Base-by-base conservation (phyloP, 148 eudicot genomes). In the Fagopyrum homotropicum region DNA sequence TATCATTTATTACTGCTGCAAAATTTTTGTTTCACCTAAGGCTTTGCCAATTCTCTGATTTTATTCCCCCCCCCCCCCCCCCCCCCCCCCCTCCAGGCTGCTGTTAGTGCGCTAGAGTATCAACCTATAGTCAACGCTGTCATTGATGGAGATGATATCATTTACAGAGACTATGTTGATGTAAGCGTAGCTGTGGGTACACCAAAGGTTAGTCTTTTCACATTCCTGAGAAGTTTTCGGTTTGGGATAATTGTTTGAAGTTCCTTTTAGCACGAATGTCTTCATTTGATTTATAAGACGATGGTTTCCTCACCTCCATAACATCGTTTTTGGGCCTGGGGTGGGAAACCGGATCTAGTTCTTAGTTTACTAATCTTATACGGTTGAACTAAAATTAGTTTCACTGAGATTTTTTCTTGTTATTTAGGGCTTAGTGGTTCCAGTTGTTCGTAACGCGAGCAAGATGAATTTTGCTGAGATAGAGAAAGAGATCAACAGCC, bases 131-230 rank as follows among this genome's bases (percentile, higher is more conserved):
- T 93, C 55, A 93, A 93, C 76, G 97, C 93, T 61, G 97, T 91
- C 73, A 93, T 93, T 76, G 98, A 93, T 80, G 98, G 98, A 47
- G 97, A 91, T 86, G 98, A 93, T 57, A 93, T 93, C 69, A 94
- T 94, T 40, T 94, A 94, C 74, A 82, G 93, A 82, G 97, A 94
- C 73, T 90, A 91, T 57, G 79, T 91, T 70, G 98, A 94, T 77
- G 88, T 94, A 74, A 91, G 98, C 77, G 90, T 94, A 49, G 98
- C 97, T 77, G 98, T 93, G 74, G 98, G 98, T 47, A 93, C 98
- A 45, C 88, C 95, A 55, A 93, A 93, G 98, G 98, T 88, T 51
- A 59, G 87, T 77, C 16, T 35, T 40, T 35, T 35, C 40, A 35
- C 19, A 66, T 6, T 66, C 43, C 40, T 35, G 40, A 35, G 2